Conservation (phyloP, 805 yeast species). For the Myxozyma neotropica region DNA sequence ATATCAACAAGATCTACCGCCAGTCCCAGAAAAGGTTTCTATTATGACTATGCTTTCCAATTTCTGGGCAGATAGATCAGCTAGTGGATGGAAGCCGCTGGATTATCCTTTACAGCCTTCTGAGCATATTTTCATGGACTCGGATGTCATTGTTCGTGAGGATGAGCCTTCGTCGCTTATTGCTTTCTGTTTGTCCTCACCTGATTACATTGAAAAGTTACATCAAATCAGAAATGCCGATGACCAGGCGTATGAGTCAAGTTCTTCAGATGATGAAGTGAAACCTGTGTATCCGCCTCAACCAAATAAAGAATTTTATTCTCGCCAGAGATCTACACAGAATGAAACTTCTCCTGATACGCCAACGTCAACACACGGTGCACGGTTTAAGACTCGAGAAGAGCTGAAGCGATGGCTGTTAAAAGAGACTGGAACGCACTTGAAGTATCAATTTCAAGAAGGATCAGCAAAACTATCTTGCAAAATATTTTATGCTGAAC, state of each 20-base stretch:
- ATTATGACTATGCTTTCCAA: conserved; percentile 79
- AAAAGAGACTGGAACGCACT: conserved; percentile 82
- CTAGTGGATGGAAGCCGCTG: conserved; percentile 91
- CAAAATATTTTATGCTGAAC: conserved; percentile 92
- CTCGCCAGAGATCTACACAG: conserved; percentile 6
- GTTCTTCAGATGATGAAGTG: conserved; percentile 25
- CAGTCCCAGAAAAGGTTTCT: conserved; percentile 62
- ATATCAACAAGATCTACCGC: conserved; percentile 26
- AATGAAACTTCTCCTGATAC: neutral
- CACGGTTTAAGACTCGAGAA: conserved; percentile 10
- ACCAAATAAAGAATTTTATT: conserved; percentile 20
- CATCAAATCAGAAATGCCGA: conserved; percentile 43
- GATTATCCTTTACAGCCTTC: conserved; percentile 76
- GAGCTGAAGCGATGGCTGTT: conserved; percentile 69
- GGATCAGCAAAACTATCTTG: conserved; percentile 83
- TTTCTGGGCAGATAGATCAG: conserved; percentile 97
- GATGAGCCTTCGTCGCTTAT: conserved; percentile 95
- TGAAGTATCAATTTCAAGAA: conserved; percentile 89
- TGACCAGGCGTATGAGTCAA: conserved; percentile 15
- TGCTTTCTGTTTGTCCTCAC: conserved; percentile 85
- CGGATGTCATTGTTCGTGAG: conserved; percentile 89
- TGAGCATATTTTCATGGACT: conserved; percentile 92
- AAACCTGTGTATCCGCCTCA: conserved; percentile 6
- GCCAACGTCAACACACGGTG: conserved; percentile 13
- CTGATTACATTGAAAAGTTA: conserved; percentile 75